Evolutionary conservation across 2,329 filamentous ascomycete genomes (phyloP).

Genomic region (Xylaria sp.): DNA sequence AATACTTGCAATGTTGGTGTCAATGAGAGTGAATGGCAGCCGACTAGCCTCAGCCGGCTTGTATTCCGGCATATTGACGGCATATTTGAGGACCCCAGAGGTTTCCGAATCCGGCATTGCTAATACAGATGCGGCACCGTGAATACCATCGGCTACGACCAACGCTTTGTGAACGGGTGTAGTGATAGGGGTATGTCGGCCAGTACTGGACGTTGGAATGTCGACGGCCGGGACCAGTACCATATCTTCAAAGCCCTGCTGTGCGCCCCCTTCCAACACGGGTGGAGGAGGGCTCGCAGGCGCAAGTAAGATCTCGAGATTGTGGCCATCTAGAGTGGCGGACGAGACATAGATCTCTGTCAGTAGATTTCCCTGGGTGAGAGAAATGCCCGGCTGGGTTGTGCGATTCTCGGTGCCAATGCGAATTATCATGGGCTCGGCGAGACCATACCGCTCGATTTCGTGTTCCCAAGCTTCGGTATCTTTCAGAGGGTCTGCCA

Average conservation of each 20-base stretch:
- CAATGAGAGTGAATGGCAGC: slow-evolving; percentile 67
- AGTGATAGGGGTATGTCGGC: slow-evolving; percentile 73
- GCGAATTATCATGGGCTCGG: slow-evolving; percentile 72
- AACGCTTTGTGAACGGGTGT: slow-evolving; percentile 88
- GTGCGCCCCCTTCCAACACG: slow-evolving; percentile 53
- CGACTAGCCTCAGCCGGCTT: slow-evolving; percentile 50
- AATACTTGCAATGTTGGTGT: slow-evolving; percentile 70
- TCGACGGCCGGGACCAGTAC: slow-evolving; percentile 81
- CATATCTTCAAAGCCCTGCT: slow-evolving; percentile 67
- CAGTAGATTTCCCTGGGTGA: slow-evolving; percentile 59
- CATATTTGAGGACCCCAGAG: slow-evolving; percentile 61
- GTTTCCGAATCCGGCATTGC: slow-evolving; percentile 55
- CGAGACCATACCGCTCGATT: slow-evolving; percentile 62
- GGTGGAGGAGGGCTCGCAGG: slow-evolving; percentile 60
- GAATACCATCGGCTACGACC: slow-evolving; percentile 77
- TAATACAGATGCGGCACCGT: slow-evolving; percentile 69
- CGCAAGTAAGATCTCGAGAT: slow-evolving; percentile 72
- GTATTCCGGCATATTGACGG: slow-evolving; percentile 67
- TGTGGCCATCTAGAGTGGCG: slow-evolving; percentile 68
- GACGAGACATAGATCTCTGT: slow-evolving; percentile 72
- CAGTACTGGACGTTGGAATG: slow-evolving; percentile 72
- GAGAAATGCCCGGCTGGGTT: slow-evolving; percentile 55
- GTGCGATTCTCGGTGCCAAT: slow-evolving; percentile 54
- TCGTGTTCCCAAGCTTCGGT: slow-evolving; percentile 75
- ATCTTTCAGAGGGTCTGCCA: slow-evolving; percentile 75